phyloP scores from a whole-genome alignment of 305 asterid species.

The Stenogyne calaminthoides region DNA sequence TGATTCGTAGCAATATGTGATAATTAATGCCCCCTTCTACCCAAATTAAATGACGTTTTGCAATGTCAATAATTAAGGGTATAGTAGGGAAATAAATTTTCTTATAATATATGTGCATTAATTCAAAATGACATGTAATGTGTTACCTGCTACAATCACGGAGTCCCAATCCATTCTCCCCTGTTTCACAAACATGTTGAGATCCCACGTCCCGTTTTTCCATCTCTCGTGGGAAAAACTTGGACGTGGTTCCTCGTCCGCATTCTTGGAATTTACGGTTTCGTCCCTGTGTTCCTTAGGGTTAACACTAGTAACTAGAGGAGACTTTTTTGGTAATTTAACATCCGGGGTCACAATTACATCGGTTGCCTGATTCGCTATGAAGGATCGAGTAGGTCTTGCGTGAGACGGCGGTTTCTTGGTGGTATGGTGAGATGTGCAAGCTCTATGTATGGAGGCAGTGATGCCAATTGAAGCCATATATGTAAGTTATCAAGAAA shows the following conservation, averaged over 20 bases:
- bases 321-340: conserved; percentile 28
- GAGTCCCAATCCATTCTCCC: conserved; percentile 80
- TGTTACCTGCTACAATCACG: conserved; percentile 62
- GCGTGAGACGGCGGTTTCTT: conserved; percentile 40
- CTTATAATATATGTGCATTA: too few relatives aligned
- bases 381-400: conserved; percentile 22
- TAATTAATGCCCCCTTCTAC: too few relatives aligned
- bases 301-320: background rate
- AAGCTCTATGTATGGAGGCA: conserved; percentile 45
- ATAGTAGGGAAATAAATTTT: too few relatives aligned
- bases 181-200: conserved; percentile 63
- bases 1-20: too few relatives aligned
- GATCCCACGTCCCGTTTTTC: conserved; percentile 83
- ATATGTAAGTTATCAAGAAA: background rate
- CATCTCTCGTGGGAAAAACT: conserved; percentile 53
- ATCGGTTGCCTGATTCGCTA: conserved; percentile 26
- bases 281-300: conserved; percentile 14
- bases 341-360: conserved; percentile 41
- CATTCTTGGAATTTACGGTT: background rate
- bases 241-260: conserved; percentile 24
- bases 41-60: too few relatives aligned
- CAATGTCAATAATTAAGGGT: too few relatives aligned
- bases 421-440: conserved; percentile 41
- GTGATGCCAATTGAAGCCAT: conserved; percentile 62
- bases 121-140: background rate